Evolutionary conservation across 2,329 filamentous ascomycete species (phyloP), one percentile per base, ranked within the genome.

Genomic region (Chaetomium globosum): DNA sequence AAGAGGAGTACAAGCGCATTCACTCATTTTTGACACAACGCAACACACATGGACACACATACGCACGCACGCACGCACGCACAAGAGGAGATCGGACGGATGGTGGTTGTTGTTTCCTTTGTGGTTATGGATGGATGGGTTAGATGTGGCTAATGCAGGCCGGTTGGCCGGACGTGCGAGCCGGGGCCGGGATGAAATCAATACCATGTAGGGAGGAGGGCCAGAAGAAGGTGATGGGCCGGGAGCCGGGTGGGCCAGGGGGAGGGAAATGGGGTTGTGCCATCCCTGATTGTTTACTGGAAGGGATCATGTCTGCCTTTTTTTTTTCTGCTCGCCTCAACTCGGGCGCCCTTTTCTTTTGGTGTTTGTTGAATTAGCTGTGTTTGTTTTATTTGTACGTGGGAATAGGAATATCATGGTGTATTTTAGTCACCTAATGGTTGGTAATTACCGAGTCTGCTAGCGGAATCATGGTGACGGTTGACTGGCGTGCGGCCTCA

Each of bases 151-250:
- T 52, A 61, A 55, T 64, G 61, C 36, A 12, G 13, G 7, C 46
- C 23, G 46, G 54, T 46, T 33, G 28, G 55, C 43, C 49, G 21
- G 23, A 33, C 19, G 6, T 7, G 55, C 31, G 28, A 12, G 48
- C 4, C 21, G 9, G 43, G 26, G 31, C 55, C 13, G 55, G n/a
- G 49, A 55, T 48, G 53, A 48, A 48, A 19, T 48, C 33, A 55
- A 57, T 58, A 63, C 30, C 61, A 58, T 63, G 31, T 62, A 31
- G 49, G 60, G 53, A 23, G 36, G 53, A 55, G 36, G 51, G 26
- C 6, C 9, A 31, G n/a, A 26, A 10, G 39, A 26, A n/a, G 51
- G 23, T 31, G 48, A 30, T 23, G 0, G 6, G 39, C 7, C 28
- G 19, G 4, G 30, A 12, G 33, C 4, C 19, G 12, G 33, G 3